Percentiles rank a stretch among this genome's conserved stretches.
phyloP scores from a whole-genome alignment of 106 monocot species.

The Dioscorea dumetorum region DNA sequence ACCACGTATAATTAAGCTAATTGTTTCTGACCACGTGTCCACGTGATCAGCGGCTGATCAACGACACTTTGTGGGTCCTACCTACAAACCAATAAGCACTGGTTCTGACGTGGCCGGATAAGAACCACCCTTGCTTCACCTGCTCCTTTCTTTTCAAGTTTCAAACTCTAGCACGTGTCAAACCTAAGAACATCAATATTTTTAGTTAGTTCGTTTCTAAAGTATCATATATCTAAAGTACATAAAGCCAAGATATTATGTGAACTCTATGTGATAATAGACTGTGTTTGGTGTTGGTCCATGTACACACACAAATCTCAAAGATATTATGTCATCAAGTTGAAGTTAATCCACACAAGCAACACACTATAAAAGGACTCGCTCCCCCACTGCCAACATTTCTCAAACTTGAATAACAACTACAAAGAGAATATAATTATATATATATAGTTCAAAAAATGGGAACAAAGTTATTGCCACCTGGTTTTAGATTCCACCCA shows the following conservation, averaged over 20 bases:
- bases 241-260: too few relatives aligned
- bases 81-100: neutral
- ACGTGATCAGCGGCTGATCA: too few relatives aligned
- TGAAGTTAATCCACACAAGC: neutral
- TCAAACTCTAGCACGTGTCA: neutral
- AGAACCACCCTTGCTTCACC: neutral
- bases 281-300: too few relatives aligned
- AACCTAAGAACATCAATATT: neutral
- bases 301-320: too few relatives aligned
- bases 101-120: neutral
- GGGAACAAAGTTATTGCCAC: neutral
- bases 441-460: neutral
- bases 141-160: neutral
- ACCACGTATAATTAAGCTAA: too few relatives aligned
- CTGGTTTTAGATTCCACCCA: slow-evolving; percentile 9
- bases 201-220: too few relatives aligned
- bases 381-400: slow-evolving; percentile 4
- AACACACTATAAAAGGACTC: neutral
- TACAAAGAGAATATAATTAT: neutral
- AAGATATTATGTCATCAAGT: too few relatives aligned
- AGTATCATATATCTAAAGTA: neutral
- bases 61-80: too few relatives aligned
- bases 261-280: too few relatives aligned
- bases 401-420: neutral
- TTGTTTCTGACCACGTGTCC: too few relatives aligned